Conservation (phyloP, 352 stramenopile species). For the Blastocystis sp. region DNA sequence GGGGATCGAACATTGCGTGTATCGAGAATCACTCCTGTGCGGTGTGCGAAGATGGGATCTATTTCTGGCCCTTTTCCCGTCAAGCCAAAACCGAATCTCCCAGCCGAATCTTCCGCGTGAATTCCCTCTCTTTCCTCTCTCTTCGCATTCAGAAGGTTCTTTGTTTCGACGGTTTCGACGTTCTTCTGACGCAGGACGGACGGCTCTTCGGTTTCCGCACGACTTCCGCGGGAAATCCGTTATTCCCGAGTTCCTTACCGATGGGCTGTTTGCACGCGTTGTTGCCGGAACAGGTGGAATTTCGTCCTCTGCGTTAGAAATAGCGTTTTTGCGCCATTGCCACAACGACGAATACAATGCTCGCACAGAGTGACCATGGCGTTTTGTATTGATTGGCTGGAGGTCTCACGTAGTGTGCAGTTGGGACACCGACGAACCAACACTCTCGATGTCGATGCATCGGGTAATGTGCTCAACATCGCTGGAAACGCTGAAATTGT, state of each 20-base stretch:
- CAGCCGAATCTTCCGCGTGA: not conserved
- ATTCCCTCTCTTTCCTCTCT: not conserved
- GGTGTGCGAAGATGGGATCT: not conserved
- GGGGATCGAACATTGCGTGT: not conserved
- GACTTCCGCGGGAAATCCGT: not conserved
- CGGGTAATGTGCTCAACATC: not conserved
- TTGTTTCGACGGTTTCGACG: slow-evolving; percentile 36
- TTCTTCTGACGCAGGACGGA: not conserved
- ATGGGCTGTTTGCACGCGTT: slow-evolving; percentile 12
- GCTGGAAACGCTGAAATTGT: slow-evolving; percentile 8
- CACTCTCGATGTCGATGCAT: too few relatives aligned
- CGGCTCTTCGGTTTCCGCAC: not conserved
- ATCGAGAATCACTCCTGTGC: not conserved
- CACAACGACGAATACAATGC: not conserved
- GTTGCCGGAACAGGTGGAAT: not conserved
- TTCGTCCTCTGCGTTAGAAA: not conserved
- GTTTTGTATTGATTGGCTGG: too few relatives aligned
- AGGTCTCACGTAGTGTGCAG: too few relatives aligned
- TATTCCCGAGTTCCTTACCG: not conserved
- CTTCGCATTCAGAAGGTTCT: not conserved
- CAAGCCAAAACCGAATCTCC: not conserved
- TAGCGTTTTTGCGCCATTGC: not conserved
- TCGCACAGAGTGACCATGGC: slow-evolving; percentile 6
- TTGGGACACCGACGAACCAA: too few relatives aligned
- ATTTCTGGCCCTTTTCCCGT: not conserved